phyloP scores from a whole-genome alignment of 495 filamentous ascomycete species.

The Penicillium soppii region DNA sequence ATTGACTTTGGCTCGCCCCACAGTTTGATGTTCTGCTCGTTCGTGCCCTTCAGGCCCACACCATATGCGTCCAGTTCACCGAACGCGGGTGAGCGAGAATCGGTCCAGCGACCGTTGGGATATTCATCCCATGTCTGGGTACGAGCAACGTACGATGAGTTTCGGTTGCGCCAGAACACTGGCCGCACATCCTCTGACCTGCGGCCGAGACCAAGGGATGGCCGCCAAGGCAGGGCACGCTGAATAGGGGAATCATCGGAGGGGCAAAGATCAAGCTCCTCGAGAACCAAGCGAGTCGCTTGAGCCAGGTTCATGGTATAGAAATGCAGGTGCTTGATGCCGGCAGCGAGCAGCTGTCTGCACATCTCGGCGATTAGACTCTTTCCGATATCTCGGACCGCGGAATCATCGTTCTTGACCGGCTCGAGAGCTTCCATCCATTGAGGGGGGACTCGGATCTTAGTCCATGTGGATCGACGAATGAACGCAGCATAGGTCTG shows the following conservation, averaged over 20 bases:
- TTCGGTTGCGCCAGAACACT: conserved; percentile 98
- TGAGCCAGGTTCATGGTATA: conserved; percentile 99
- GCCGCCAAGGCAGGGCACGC: conserved; percentile 89
- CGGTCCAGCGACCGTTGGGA: conserved; percentile 98
- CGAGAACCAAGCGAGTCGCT: conserved; percentile 88
- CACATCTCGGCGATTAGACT: conserved; percentile 91
- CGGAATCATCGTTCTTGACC: conserved; percentile 93
- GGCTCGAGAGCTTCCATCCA: conserved; percentile 86
- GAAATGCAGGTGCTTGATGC: conserved; percentile 91
- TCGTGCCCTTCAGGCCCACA: conserved; percentile 92
- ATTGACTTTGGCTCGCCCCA: conserved; percentile 86
- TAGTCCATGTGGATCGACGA: conserved; percentile 84
- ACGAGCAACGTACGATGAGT: conserved; percentile 89
- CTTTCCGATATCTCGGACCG: conserved; percentile 87
- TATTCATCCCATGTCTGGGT: conserved; percentile 99
- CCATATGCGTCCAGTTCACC: conserved; percentile 96
- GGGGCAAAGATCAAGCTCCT: conserved; percentile 79
- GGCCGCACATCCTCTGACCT: conserved; percentile 94
- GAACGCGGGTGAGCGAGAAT: conserved; percentile 94
- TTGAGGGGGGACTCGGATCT: conserved; percentile 71
- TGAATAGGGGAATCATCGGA: conserved; percentile 73
- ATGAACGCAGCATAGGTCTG: conserved; percentile 91
- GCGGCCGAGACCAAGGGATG: conserved; percentile 83
- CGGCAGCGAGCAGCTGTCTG: conserved; percentile 72
- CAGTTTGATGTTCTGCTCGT: conserved; percentile 92